These are phyloP conservation scores for Pseudozyma pruni DNA, from an alignment of 1,284 basidiomycete species.

Conservation along the genomic window DNA sequence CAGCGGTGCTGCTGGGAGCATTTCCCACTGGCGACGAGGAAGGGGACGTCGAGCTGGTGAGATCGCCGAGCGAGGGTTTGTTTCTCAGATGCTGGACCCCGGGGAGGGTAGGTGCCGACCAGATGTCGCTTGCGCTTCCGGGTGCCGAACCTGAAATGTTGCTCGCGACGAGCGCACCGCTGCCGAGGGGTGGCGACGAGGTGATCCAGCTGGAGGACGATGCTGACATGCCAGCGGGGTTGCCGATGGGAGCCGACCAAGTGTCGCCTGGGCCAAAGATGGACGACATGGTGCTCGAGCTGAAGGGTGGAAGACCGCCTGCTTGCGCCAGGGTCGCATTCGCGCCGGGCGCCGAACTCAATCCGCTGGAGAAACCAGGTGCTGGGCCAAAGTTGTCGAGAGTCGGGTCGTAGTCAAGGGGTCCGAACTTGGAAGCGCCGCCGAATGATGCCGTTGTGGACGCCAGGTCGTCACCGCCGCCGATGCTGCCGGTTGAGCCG, in stretches of 20 bases:
- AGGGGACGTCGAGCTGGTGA: slow-evolving; percentile 1
- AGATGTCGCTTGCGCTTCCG: slow-evolving; percentile 25
- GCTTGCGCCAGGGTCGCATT: background rate
- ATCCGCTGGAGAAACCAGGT: slow-evolving; percentile 13
- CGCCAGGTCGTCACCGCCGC: slow-evolving; percentile 7
- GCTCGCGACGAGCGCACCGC: background rate
- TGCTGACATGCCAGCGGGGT: background rate
- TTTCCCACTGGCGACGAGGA: no score
- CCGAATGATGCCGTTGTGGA: slow-evolving; percentile 11
- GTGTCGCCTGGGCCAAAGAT: slow-evolving; percentile 38
- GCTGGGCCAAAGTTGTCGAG: slow-evolving; percentile 42
- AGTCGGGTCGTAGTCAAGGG: slow-evolving; percentile 40
- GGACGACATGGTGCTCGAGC: slow-evolving; percentile 26
- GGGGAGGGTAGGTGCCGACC: slow-evolving; percentile 31
- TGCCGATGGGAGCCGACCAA: slow-evolving; percentile 25
- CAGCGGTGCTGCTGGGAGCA: background rate
- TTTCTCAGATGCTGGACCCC: slow-evolving; percentile 24
- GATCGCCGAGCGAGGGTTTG: slow-evolving; percentile 23
- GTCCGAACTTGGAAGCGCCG: slow-evolving; percentile 31
- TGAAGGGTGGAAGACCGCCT: slow-evolving; percentile 20
- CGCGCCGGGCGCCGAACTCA: slow-evolving; percentile 2
- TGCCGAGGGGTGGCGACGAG: slow-evolving; percentile 37
- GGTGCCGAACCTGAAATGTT: background rate
- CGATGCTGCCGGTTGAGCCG: background rate
- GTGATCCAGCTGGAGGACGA: slow-evolving; percentile 22